Base-by-base conservation (phyloP, 2,329 filamentous ascomycete genomes). In the Aspergillus ochraceoroseus region DNA sequence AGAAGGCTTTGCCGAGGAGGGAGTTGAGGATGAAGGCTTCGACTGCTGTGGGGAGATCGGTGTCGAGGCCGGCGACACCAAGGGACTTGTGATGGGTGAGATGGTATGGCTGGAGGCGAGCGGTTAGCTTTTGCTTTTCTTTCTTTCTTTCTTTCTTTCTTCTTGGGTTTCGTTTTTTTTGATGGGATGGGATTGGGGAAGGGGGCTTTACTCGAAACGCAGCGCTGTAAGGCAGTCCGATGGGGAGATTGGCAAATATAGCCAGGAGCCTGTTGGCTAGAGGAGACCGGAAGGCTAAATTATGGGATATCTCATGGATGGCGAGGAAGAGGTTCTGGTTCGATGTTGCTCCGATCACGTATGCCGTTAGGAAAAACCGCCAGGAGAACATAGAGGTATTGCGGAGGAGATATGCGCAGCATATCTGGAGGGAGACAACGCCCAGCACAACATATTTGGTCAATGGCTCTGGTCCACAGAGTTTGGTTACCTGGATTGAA, bases 301-400 rank as follows among this genome's bases (percentile, higher is more conserved):
- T 98, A 71, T 98, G 92, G 11, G 87, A 94, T 64, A 98, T 96
- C 70, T 98, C 92, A 71, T 98, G 92, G 60, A 98, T 98, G 44
- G 92, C 88, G 28, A 98, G 81, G 72, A 98, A 98, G 35, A 96
- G 79, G 67, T 98, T 98, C 74, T 98, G 92, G 73, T 96, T 98
- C 39, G 90, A 82, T 0, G 92, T 96, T 19, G 92, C 92, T 42
- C 92, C 92, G 48, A 98, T 75, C 39, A 95, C 70, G 68, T 98
- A 98, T 49, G 87, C 88, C 0, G 88, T 85, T 41, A 83, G 74
- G 74, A 94, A 83, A 72, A 94, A 95, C 50, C 75, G 79, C 77
- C 81, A 85, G 44, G 87, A 92, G 56, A 90, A 76, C 61, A 96
- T 80, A 11, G 87, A 70, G 2, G 84, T 85, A 58, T 88, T 72